A percentile compares a stretch with the other conserved stretches of the same genome.
These are phyloP conservation scores for Metarhizium robertsii DNA, from an alignment of 2,329 filamentous ascomycete genomes.

Conservation along the genomic window DNA sequence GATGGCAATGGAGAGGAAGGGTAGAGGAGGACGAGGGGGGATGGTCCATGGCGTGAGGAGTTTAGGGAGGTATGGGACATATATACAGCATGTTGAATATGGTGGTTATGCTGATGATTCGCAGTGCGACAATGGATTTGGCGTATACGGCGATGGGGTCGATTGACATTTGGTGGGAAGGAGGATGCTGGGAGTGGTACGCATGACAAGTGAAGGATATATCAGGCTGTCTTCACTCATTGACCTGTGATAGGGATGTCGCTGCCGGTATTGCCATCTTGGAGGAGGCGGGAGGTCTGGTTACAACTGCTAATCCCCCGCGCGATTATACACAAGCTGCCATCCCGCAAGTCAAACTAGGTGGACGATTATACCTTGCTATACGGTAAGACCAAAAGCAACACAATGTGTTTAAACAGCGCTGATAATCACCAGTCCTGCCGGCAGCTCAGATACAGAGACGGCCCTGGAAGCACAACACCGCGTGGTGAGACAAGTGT, in stretches of 20 bases:
- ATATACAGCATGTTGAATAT: background rate
- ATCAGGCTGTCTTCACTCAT: background rate
- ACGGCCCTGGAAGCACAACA: constrained; percentile 60
- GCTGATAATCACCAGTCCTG: constrained; percentile 38
- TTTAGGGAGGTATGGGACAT: constrained; percentile 40
- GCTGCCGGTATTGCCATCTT: constrained; percentile 66
- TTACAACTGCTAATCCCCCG: constrained; percentile 67
- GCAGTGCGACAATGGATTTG: constrained; percentile 61
- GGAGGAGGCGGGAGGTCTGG: constrained; percentile 62
- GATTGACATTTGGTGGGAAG: constrained; percentile 78
- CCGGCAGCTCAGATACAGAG: constrained; percentile 47
- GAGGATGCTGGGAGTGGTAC: constrained; percentile 71
- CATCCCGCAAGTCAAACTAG: constrained; percentile 52
- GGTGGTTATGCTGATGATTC: background rate
- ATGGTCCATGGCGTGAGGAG: constrained; percentile 74
- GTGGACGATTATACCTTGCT: constrained; percentile 61
- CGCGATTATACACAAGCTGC: constrained; percentile 41
- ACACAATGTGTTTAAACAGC: background rate
- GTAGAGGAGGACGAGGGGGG: constrained; percentile 56
- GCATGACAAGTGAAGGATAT: constrained; percentile 12
- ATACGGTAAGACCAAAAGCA: constrained; percentile 38
- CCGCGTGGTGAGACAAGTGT: constrained; percentile 61
- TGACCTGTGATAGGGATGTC: constrained; percentile 47
- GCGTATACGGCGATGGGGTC: constrained; percentile 67
- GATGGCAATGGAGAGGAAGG: constrained; percentile 59